These are phyloP conservation scores for Mychonastes homosphaera DNA, from an alignment of 139 green algal genomes.

Conservation along the genomic window DNA sequence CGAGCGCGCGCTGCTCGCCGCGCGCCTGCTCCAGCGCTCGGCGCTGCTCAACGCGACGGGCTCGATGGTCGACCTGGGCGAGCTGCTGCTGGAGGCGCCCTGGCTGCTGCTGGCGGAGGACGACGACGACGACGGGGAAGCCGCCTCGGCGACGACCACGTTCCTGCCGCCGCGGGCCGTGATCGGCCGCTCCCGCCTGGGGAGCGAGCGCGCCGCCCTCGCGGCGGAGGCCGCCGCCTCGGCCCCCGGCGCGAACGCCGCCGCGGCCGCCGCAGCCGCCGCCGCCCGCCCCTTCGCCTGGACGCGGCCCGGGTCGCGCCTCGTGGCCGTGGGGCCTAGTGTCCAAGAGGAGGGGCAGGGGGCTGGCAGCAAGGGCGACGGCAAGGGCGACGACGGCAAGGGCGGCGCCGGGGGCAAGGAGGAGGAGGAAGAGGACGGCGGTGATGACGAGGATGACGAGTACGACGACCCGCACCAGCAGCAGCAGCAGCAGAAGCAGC, in stretches of 20 bases:
- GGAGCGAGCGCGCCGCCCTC: neutral
- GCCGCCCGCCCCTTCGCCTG: no score
- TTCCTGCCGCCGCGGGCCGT: neutral
- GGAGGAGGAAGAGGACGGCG: neutral
- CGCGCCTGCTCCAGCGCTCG: neutral
- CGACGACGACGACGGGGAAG: no score
- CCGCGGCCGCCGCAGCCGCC: neutral
- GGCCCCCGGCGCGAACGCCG: neutral
- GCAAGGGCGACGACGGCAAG: neutral
- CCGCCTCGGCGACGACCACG: no score
- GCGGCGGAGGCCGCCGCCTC: neutral
- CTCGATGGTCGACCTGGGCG: constrained; percentile 14
- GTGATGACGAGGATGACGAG: neutral
- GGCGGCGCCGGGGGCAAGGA: neutral
- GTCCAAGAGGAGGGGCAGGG: neutral
- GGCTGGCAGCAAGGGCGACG: neutral
- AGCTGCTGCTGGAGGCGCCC: constrained; percentile 17
- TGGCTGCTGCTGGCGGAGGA: neutral
- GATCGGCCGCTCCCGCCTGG: neutral
- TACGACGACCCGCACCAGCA: neutral
- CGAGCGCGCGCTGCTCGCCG: neutral
- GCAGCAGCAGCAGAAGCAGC: constrained; percentile 3
- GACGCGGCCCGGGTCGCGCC: no score
- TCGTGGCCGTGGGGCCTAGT: no score
- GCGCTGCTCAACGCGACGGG: neutral